phyloP scores from a whole-genome alignment of 306 rosid species.

The Betula pendula region DNA sequence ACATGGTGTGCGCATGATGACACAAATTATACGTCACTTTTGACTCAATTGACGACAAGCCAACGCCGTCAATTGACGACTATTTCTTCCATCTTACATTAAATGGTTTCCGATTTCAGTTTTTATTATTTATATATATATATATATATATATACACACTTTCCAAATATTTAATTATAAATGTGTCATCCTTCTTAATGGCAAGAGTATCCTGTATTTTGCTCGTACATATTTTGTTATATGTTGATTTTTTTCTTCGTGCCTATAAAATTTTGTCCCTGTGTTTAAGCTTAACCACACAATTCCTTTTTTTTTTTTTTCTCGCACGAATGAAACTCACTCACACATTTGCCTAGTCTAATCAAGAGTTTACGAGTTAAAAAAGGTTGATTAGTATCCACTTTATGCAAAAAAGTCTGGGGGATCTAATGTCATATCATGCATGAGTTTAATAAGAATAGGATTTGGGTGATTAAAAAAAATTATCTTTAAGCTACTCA shows the following conservation, averaged over 20 bases:
- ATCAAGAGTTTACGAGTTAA: neutral
- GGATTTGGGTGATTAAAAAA: neutral
- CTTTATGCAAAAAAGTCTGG: neutral
- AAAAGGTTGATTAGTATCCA: neutral
- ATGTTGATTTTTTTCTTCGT: too few species aligned
- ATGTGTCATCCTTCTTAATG: neutral
- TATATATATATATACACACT: too few species aligned
- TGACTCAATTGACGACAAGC: constrained; percentile 20
- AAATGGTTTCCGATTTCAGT: neutral
- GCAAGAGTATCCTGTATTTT: neutral
- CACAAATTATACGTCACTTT: constrained; percentile 32
- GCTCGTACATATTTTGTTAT: too few species aligned
- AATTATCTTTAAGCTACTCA: neutral
- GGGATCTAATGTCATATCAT: constrained; percentile 2
- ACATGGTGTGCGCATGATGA: constrained; percentile 29
- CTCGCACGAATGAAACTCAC: too few species aligned
- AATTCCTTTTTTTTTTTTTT: too few species aligned
- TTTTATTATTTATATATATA: too few species aligned
- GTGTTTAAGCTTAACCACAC: too few species aligned
- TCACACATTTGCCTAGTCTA: too few species aligned
- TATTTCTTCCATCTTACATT: neutral
- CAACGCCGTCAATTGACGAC: constrained; percentile 13
- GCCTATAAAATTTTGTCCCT: neutral
- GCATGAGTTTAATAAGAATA: neutral
- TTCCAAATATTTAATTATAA: too few species aligned